Conservation (phyloP, 306 rosid species). For the Fragaria vesca region DNA sequence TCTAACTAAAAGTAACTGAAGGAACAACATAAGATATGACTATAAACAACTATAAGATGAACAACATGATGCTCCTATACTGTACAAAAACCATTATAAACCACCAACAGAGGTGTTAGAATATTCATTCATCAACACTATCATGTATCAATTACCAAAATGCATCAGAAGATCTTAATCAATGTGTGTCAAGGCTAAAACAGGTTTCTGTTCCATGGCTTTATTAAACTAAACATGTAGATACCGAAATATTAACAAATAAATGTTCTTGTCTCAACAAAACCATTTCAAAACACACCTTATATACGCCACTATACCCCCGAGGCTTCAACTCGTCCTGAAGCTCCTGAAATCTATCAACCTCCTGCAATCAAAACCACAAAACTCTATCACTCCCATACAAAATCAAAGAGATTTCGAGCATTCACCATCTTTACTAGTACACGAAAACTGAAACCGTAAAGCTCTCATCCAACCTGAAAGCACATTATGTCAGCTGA, state of each 20-base stretch:
- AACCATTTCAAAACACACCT: constrained; percentile 52
- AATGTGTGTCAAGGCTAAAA: not conserved
- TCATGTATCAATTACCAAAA: not conserved
- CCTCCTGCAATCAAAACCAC: constrained; percentile 57
- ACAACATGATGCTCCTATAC: not conserved
- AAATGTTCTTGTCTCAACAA: constrained; percentile 8
- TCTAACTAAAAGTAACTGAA: not conserved
- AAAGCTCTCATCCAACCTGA: constrained; percentile 47
- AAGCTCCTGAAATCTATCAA: constrained; percentile 76
- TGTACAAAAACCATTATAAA: not conserved
- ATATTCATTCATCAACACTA: not conserved
- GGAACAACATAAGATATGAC: too few species aligned
- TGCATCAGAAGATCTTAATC: not conserved
- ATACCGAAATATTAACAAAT: not conserved
- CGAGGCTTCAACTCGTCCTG: constrained; percentile 61
- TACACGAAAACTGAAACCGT: not conserved
- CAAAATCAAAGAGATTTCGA: not conserved
- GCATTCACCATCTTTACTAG: not conserved
- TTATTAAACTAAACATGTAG: not conserved
- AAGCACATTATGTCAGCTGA: constrained; percentile 89
- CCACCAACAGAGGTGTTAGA: not conserved
- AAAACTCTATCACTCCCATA: not conserved
- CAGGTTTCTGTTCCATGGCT: not conserved
- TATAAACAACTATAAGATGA: not conserved
- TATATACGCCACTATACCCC: constrained; percentile 87